A percentile compares a stretch with the other conserved stretches of the same genome.
Conservation (phyloP, 192 early-diverging fungal species). For the Umbelopsis ramanniana region DNA sequence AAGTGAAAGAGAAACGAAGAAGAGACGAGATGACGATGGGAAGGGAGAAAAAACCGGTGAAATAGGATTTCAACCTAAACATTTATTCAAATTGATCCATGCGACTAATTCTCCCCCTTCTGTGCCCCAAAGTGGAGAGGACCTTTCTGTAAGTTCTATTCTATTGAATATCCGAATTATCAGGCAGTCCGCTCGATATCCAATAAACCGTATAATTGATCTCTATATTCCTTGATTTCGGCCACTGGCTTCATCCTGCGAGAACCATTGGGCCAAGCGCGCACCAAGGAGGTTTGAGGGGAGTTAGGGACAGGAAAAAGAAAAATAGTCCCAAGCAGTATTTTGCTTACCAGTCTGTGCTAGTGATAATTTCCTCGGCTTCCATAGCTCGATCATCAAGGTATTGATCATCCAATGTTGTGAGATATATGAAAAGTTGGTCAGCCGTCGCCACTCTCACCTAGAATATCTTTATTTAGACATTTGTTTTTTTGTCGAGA, state of each 20-base stretch:
- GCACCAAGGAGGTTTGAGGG: not conserved
- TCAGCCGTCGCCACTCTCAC: slow-evolving; percentile 74
- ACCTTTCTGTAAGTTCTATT: slow-evolving; percentile 5
- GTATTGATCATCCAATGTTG: slow-evolving; percentile 55
- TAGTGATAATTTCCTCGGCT: slow-evolving; percentile 65
- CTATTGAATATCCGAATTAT: slow-evolving; percentile 10
- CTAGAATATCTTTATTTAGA: slow-evolving; percentile 35
- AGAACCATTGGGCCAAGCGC: slow-evolving; percentile 4
- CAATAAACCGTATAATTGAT: slow-evolving; percentile 41
- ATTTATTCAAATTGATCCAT: slow-evolving; percentile 8
- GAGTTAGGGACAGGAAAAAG: slow-evolving; percentile 4
- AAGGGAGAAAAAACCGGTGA: not conserved
- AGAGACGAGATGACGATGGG: not conserved
- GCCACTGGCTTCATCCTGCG: slow-evolving; percentile 51
- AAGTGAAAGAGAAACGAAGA: not conserved
- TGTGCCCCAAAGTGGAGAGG: not conserved
- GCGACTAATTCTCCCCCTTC: not conserved
- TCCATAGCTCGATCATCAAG: slow-evolving; percentile 45
- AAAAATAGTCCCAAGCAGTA: slow-evolving; percentile 2
- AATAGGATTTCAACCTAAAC: not conserved
- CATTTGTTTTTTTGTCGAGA: not conserved
- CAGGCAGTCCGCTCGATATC: slow-evolving; percentile 25
- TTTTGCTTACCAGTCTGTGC: slow-evolving; percentile 66
- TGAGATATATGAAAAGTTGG: slow-evolving; percentile 70
- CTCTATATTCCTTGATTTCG: slow-evolving; percentile 47